phyloP scores from a whole-genome alignment of 2,329 filamentous ascomycete species.

The Cordyceps fumosorosea region DNA sequence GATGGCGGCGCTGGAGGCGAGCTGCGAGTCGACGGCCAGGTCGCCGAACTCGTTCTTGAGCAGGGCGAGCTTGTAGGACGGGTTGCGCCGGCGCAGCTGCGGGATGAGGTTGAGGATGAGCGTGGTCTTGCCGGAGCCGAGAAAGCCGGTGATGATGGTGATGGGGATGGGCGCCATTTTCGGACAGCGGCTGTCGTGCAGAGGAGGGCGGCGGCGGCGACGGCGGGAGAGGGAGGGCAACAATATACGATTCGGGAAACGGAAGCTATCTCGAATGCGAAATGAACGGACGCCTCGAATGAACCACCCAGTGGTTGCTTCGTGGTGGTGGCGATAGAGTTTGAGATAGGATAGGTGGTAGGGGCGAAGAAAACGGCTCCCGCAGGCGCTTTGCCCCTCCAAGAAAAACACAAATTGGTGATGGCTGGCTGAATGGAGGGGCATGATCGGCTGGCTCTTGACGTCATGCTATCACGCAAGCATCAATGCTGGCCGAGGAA shows the following conservation, averaged over 20 bases:
- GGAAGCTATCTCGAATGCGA: neutral
- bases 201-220: neutral
- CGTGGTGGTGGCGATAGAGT: neutral
- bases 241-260: neutral
- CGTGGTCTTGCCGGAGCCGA: slow-evolving; percentile 94
- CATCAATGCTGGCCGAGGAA: neutral
- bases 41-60: slow-evolving; percentile 99
- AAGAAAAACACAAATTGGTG: slow-evolving; percentile 4
- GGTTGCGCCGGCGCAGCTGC: slow-evolving; percentile 69
- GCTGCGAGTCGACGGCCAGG: slow-evolving; percentile 84
- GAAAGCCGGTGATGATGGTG: slow-evolving; percentile 92
- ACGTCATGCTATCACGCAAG: slow-evolving; percentile 11
- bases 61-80: slow-evolving; percentile 78
- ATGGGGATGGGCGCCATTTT: slow-evolving; percentile 70
- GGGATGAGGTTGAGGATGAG: slow-evolving; percentile 90
- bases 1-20: slow-evolving; percentile 76
- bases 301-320: neutral
- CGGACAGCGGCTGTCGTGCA: neutral
- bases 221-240: neutral
- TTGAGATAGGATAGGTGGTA: neutral
- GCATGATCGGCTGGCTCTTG: slow-evolving; percentile 10
- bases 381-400: slow-evolving; percentile 6
- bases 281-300: neutral
- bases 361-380: neutral
- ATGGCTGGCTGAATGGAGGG: slow-evolving; percentile 9